phyloP scores from a whole-genome alignment of 1,284 basidiomycete genomes.

The Leccinum pseudoinsigne region DNA sequence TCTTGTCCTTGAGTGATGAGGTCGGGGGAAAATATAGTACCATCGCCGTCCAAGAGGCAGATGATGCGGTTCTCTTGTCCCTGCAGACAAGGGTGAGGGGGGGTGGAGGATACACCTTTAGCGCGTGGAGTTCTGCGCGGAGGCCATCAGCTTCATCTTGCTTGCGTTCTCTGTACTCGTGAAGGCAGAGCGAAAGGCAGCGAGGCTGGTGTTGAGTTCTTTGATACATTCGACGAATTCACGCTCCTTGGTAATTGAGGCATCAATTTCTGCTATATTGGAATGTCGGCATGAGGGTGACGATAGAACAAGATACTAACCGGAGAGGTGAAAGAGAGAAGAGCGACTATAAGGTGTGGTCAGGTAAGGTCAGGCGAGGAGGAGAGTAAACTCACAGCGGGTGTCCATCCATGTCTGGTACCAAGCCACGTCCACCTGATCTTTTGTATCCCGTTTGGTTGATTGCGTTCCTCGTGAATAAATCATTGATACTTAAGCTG shows the following conservation, averaged over 20 bases:
- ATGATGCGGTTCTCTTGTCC: slow-evolving; percentile 50
- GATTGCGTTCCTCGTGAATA: too few relatives aligned
- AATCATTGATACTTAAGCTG: too few relatives aligned
- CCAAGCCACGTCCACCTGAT: background rate
- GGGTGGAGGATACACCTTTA: slow-evolving; percentile 21
- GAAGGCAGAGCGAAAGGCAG: slow-evolving; percentile 28
- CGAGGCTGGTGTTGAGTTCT: slow-evolving; percentile 28
- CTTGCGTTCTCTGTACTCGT: slow-evolving; percentile 22
- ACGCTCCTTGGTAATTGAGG: slow-evolving; percentile 24
- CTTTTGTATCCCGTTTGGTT: too few relatives aligned
- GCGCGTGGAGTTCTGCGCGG: slow-evolving; percentile 22
- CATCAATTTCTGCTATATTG: slow-evolving; percentile 32
- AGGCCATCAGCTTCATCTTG: slow-evolving; percentile 17
- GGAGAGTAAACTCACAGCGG: slow-evolving; percentile 14
- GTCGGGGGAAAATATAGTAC: slow-evolving; percentile 55
- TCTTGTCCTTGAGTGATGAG: slow-evolving; percentile 53
- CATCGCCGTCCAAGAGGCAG: slow-evolving; percentile 67
- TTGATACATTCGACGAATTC: slow-evolving; percentile 21
- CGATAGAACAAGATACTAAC: slow-evolving; percentile 10
- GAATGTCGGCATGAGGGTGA: background rate
- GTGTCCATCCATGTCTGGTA: slow-evolving; percentile 24
- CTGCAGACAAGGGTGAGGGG: slow-evolving; percentile 22
- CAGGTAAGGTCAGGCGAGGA: background rate
- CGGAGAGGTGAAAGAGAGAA: slow-evolving; percentile 12
- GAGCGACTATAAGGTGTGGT: slow-evolving; percentile 8